Evolutionary conservation across 106 monocot species (phyloP).

Genomic region (Dendrobium nobile): DNA sequence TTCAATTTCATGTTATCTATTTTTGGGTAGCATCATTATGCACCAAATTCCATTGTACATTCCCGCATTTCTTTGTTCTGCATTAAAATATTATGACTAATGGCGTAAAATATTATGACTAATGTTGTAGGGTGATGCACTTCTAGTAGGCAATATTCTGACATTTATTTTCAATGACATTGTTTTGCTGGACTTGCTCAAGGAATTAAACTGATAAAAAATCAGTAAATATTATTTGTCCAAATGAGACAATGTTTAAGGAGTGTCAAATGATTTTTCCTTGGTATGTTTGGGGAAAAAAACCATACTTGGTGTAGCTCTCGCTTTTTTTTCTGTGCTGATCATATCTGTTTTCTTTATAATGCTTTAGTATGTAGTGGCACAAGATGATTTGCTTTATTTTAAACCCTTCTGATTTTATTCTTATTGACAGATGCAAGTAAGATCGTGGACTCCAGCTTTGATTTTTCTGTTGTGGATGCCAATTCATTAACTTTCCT

Average conservation of each 20-base stretch:
- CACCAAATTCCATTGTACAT: no score
- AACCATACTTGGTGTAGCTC: background rate
- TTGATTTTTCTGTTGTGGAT: conserved; percentile 87
- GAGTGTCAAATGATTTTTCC: background rate
- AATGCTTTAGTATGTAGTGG: background rate
- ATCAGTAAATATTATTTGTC: background rate
- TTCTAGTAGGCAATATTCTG: no score
- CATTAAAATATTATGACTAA: no score
- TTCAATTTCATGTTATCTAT: no score
- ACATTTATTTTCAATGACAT: no score
- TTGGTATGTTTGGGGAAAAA: background rate
- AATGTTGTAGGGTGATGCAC: no score
- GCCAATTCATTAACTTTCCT: conserved; percentile 81
- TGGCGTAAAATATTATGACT: no score
- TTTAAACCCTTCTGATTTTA: background rate
- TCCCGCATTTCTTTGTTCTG: no score
- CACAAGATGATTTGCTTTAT: conserved; percentile 3
- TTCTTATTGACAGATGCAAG: conserved; percentile 38
- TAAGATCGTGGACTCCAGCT: conserved; percentile 60
- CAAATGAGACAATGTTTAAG: background rate
- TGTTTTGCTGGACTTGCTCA: background rate
- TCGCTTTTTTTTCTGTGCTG: background rate
- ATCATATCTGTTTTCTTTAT: background rate
- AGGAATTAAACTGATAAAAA: background rate
- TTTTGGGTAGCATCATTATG: no score